These are phyloP conservation scores for Wickerhamiella alocasiicola DNA, from an alignment of 805 yeast species.

Conservation along the genomic window DNA sequence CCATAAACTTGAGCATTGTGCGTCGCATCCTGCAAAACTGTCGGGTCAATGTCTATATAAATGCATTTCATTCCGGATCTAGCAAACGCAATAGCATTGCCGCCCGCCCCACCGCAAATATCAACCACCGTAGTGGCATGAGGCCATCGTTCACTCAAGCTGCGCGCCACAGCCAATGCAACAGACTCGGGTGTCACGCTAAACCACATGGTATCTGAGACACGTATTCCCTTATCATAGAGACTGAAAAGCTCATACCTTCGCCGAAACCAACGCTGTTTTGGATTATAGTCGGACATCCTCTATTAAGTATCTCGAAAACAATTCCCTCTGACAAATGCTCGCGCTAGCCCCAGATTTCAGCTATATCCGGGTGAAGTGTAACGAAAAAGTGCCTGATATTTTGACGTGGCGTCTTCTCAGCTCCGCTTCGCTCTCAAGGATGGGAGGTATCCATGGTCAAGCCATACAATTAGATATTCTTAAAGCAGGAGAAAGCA, in stretches of 20 bases:
- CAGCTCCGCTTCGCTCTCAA: slow-evolving; percentile 17
- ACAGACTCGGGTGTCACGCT: slow-evolving; percentile 76
- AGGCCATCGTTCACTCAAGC: slow-evolving; percentile 13
- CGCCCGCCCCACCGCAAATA: slow-evolving; percentile 81
- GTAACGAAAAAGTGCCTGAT: slow-evolving; percentile 19
- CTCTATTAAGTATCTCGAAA: background rate
- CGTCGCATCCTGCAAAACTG: slow-evolving; percentile 20
- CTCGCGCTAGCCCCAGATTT: slow-evolving; percentile 23
- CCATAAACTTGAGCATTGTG: slow-evolving; percentile 57
- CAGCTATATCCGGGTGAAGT: slow-evolving; percentile 23
- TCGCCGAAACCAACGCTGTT: slow-evolving; percentile 2
- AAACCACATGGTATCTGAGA: slow-evolving; percentile 70
- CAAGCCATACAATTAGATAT: slow-evolving; percentile 24
- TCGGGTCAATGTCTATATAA: slow-evolving; percentile 21
- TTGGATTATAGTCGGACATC: background rate
- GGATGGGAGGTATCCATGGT: slow-evolving; percentile 24
- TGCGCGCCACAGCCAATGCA: slow-evolving; percentile 37
- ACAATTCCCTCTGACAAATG: slow-evolving; percentile 9
- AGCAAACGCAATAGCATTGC: slow-evolving; percentile 66
- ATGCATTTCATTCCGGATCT: slow-evolving; percentile 27
- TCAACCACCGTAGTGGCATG: slow-evolving; percentile 35
- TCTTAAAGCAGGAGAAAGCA: slow-evolving; percentile 11
- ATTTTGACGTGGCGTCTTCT: slow-evolving; percentile 25
- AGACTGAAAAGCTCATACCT: slow-evolving; percentile 48
- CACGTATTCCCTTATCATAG: slow-evolving; percentile 53